These are phyloP conservation scores for Trichoderma sp. DNA, from an alignment of 2,329 filamentous ascomycete species.

Conservation along the genomic window DNA sequence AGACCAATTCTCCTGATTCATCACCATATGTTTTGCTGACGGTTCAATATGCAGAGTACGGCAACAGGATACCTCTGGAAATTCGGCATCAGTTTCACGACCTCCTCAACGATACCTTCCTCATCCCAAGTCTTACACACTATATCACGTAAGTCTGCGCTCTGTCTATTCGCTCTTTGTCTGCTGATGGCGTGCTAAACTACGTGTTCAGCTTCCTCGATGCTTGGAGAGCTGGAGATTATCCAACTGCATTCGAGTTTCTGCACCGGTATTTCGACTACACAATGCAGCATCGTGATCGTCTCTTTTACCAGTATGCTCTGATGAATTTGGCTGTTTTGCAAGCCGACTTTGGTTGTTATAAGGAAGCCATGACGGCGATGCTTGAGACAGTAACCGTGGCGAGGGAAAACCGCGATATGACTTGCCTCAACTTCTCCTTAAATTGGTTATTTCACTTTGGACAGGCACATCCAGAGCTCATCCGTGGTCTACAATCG, in stretches of 20 bases:
- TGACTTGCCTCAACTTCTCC: slow-evolving; percentile 88
- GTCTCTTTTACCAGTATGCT: slow-evolving; percentile 90
- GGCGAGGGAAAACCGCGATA: slow-evolving; percentile 90
- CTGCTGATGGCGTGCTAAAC: slow-evolving; percentile 20
- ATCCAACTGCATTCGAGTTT: slow-evolving; percentile 83
- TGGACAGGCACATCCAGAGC: slow-evolving; percentile 74
- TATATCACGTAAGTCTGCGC: slow-evolving; percentile 59
- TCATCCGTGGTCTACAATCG: slow-evolving; percentile 68
- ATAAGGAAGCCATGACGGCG: slow-evolving; percentile 82
- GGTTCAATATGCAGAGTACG: slow-evolving; percentile 54
- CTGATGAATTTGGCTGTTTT: slow-evolving; percentile 89
- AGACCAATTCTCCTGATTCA: not conserved
- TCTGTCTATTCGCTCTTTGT: not conserved
- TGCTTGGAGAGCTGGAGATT: slow-evolving; percentile 87
- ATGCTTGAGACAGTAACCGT: slow-evolving; percentile 95
- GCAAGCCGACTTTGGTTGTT: slow-evolving; percentile 92
- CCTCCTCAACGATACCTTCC: slow-evolving; percentile 63
- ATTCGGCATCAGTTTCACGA: slow-evolving; percentile 69
- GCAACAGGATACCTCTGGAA: slow-evolving; percentile 71
- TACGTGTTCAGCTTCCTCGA: slow-evolving; percentile 69
- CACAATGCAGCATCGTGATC: slow-evolving; percentile 80
- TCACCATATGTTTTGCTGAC: slow-evolving; percentile 18
- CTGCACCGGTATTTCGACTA: slow-evolving; percentile 97
- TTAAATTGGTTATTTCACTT: slow-evolving; percentile 96
- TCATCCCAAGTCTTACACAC: slow-evolving; percentile 71